Evolutionary conservation across 2,329 filamentous ascomycete genomes (phyloP).

Genomic region (Trichoderma sp.): DNA sequence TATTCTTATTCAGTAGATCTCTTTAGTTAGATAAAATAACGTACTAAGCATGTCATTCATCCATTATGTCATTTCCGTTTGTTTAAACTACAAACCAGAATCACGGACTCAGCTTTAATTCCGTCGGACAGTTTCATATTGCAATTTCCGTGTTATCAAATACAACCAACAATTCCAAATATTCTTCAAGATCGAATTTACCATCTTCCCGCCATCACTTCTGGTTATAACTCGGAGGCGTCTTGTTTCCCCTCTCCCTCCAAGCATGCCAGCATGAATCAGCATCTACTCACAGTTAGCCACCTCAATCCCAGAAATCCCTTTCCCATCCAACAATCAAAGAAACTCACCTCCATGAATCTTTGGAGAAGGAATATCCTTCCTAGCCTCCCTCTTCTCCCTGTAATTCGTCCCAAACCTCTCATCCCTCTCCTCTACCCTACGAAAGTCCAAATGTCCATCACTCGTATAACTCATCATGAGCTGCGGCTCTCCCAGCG

Average conservation of each 20-base stretch:
- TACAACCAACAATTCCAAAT: background rate
- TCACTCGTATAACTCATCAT: slow-evolving; percentile 56
- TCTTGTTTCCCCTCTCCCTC: background rate
- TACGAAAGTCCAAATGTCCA: slow-evolving; percentile 52
- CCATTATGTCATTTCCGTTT: background rate
- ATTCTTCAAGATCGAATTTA: background rate
- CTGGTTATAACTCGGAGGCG: background rate
- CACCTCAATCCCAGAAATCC: background rate
- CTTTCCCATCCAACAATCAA: background rate
- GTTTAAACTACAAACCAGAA: background rate
- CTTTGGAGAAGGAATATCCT: background rate
- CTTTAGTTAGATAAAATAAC: background rate
- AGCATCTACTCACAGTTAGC: background rate
- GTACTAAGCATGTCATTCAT: background rate
- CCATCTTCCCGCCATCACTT: background rate
- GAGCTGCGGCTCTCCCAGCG: slow-evolving; percentile 53
- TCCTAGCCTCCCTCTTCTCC: slow-evolving; percentile 46
- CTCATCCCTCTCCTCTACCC: slow-evolving; percentile 47
- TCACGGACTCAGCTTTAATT: background rate
- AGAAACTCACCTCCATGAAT: background rate
- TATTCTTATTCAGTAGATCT: background rate
- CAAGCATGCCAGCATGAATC: background rate
- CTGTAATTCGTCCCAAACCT: slow-evolving; percentile 49
- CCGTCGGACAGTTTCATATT: background rate
- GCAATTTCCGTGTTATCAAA: background rate